Evolutionary conservation across 1,139 yeast genomes (phyloP).

Genomic region (Lodderomyces elongisporus): DNA sequence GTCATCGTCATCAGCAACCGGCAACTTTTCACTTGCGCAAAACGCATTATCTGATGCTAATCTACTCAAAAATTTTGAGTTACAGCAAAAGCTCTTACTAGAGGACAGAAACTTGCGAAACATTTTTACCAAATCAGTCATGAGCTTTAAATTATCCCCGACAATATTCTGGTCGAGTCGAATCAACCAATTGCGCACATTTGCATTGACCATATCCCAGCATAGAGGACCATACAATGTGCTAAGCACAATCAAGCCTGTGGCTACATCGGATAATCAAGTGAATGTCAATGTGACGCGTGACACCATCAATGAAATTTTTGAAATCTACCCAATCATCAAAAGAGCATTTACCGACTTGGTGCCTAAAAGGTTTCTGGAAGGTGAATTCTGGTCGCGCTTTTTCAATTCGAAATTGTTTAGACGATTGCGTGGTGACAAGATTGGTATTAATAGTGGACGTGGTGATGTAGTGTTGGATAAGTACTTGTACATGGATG

Average conservation of each 20-base stretch:
- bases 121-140: conserved; percentile 84
- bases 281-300: conserved; percentile 89
- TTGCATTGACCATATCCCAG: conserved; percentile 79
- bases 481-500: conserved; percentile 65
- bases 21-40: conserved; percentile 23
- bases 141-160: conserved; percentile 70
- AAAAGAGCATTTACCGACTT: conserved; percentile 82
- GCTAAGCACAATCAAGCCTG: conserved; percentile 86
- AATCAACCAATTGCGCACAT: conserved; percentile 73
- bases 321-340: conserved; percentile 91
- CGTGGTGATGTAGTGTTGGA: conserved; percentile 84
- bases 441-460: conserved; percentile 51
- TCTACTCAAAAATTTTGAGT: conserved; percentile 60
- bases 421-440: conserved; percentile 85
- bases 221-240: conserved; percentile 93
- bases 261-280: conserved; percentile 82
- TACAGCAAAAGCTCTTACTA: conserved; percentile 73
- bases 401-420: conserved; percentile 87
- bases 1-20: conserved; percentile 13
- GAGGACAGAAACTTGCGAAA: conserved; percentile 68
- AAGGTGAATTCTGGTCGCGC: conserved; percentile 96
- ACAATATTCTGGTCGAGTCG: conserved; percentile 87
- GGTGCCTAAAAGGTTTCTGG: conserved; percentile 75
- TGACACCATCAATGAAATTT: conserved; percentile 84
- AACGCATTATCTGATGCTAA: conserved; percentile 33